phyloP scores from a whole-genome alignment of 2,329 filamentous ascomycete species.

The Cladosporium sp. region DNA sequence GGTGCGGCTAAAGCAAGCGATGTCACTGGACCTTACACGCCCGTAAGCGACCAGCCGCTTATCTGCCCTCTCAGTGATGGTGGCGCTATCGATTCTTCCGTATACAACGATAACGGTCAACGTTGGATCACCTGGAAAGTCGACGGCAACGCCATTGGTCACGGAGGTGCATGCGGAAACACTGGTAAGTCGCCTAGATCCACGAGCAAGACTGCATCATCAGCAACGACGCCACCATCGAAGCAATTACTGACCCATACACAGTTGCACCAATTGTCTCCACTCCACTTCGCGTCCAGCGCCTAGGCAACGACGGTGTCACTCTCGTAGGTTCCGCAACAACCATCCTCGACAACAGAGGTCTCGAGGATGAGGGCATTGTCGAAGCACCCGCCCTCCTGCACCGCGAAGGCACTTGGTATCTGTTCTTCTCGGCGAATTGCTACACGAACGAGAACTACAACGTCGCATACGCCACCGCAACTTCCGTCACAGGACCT shows the following conservation, averaged over 20 bases:
- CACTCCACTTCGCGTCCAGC: conserved; percentile 32
- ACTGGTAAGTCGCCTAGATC: conserved; percentile 10
- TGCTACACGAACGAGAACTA: conserved; percentile 24
- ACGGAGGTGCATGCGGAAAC: conserved; percentile 27
- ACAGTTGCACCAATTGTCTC: conserved; percentile 26
- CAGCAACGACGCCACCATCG: not conserved
- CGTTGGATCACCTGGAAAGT: conserved; percentile 30
- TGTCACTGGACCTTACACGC: conserved; percentile 26
- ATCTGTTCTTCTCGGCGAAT: conserved; percentile 28
- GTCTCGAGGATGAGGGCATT: conserved; percentile 28
- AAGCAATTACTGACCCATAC: not conserved
- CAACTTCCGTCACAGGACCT: conserved; percentile 20
- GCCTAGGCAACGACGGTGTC: conserved; percentile 28
- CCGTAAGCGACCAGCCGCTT: conserved; percentile 17
- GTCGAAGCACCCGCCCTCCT: conserved; percentile 31
- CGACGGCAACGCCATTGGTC: conserved; percentile 27
- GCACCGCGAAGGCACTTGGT: conserved; percentile 23
- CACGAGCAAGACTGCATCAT: not conserved
- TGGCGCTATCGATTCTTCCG: conserved; percentile 29
- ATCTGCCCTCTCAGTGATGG: conserved; percentile 26
- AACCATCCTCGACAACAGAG: conserved; percentile 27
- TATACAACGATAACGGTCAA: conserved; percentile 25
- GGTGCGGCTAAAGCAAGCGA: conserved; percentile 24
- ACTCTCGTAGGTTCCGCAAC: conserved; percentile 26
- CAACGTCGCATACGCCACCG: conserved; percentile 28